Percentiles rank a stretch among this genome's conserved stretches.
These are phyloP conservation scores for Micractinium sp. DNA, from an alignment of 139 green algal genomes.

Conservation along the genomic window DNA sequence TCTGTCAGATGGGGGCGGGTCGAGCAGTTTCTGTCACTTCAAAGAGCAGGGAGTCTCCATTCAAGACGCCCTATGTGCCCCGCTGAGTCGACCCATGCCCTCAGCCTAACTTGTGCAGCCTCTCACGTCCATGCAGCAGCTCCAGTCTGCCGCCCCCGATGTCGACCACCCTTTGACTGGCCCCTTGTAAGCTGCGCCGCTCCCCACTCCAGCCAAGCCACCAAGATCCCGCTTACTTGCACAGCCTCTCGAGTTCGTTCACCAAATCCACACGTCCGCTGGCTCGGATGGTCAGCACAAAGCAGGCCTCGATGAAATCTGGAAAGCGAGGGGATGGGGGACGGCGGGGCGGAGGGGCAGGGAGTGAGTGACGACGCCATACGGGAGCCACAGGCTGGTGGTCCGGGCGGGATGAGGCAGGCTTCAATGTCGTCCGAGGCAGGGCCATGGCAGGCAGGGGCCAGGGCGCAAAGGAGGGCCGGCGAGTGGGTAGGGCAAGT, in stretches of 20 bases:
- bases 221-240: neutral
- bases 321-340: neutral
- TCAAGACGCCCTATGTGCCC: no score
- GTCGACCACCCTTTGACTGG: neutral
- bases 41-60: no score
- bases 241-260: neutral
- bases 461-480: neutral
- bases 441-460: neutral
- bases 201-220: no score
- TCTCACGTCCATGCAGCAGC: no score
- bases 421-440: no score
- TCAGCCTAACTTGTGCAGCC: no score
- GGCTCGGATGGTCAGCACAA: conserved; percentile 10
- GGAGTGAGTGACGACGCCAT: neutral
- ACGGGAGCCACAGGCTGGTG: no score
- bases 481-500: neutral
- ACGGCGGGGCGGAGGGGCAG: neutral
- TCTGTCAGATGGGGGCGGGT: no score
- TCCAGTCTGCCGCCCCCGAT: neutral
- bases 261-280: neutral
- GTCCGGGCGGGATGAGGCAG: neutral
- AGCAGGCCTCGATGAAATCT: conserved; percentile 22
- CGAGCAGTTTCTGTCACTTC: no score
- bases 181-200: no score
- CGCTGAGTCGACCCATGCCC: no score